phyloP scores from a whole-genome alignment of 1,284 basidiomycete species.

The Ustilago lituana region DNA sequence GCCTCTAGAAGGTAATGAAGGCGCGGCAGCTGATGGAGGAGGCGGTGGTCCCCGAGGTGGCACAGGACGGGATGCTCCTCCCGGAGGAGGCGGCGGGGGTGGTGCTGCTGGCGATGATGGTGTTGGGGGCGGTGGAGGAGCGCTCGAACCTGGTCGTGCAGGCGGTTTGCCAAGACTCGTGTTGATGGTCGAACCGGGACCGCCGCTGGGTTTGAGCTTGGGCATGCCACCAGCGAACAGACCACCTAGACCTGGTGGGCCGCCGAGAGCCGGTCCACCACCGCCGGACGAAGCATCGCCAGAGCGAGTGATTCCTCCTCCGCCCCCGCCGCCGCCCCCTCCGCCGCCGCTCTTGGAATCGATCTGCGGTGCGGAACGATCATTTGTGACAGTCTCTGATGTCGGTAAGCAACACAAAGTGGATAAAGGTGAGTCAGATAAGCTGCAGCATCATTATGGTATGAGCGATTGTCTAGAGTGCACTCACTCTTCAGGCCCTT shows the following conservation, averaged over 20 bases:
- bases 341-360: slow-evolving; percentile 67
- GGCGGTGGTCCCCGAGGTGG: slow-evolving; percentile 40
- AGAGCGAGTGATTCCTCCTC: slow-evolving; percentile 66
- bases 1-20: slow-evolving; percentile 35
- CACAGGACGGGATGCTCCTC: slow-evolving; percentile 12
- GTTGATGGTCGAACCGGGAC: slow-evolving; percentile 23
- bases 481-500: slow-evolving; percentile 49
- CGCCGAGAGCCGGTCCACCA: slow-evolving; percentile 68
- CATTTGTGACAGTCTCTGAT: slow-evolving; percentile 79
- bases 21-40: slow-evolving; percentile 34
- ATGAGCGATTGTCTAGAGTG: too few species aligned
- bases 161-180: slow-evolving; percentile 40
- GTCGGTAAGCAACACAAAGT: too few species aligned
- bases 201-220: slow-evolving; percentile 74
- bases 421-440: not conserved
- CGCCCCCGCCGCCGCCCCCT: slow-evolving; percentile 54
- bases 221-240: slow-evolving; percentile 91
- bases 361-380: slow-evolving; percentile 78
- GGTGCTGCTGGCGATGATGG: slow-evolving; percentile 22
- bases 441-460: too few species aligned
- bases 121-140: slow-evolving; percentile 24
- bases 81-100: slow-evolving; percentile 27
- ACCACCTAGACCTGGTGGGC: slow-evolving; percentile 78
- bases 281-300: slow-evolving; percentile 28
- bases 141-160: slow-evolving; percentile 26